phyloP scores from a whole-genome alignment of 129 eudicot species.

The Flaveria linearis region DNA sequence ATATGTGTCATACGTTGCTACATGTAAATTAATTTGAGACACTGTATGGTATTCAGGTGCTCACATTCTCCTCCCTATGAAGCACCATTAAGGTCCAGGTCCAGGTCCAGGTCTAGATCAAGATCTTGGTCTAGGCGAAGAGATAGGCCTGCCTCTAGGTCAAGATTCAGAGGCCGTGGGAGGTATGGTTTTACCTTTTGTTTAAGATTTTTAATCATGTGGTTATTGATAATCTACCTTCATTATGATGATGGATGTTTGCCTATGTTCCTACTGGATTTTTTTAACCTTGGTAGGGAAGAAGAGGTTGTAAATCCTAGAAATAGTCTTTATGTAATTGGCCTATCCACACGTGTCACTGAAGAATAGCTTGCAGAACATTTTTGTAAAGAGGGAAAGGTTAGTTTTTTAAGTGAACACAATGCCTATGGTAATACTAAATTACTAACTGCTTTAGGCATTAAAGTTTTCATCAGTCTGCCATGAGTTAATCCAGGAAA shows the following conservation, averaged over 20 bases:
- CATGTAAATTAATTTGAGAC: neutral
- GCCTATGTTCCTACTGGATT: neutral
- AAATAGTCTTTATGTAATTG: constrained; percentile 91
- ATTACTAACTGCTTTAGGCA: neutral
- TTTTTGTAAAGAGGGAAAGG: constrained; percentile 94
- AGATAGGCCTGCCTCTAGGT: constrained; percentile 60
- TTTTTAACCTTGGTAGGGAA: constrained; percentile 41
- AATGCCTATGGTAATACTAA: neutral
- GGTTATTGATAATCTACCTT: neutral
- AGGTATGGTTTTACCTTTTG: constrained; percentile 45
- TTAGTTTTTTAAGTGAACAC: constrained; percentile 26
- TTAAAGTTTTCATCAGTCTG: neutral
- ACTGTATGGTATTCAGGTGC: constrained; percentile 42
- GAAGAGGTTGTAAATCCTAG: constrained; percentile 65
- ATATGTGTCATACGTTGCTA: too few relatives aligned
- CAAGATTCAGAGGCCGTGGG: constrained; percentile 79
- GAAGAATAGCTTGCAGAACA: constrained; percentile 88
- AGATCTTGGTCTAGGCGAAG: constrained; percentile 56
- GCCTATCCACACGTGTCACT: constrained; percentile 89
- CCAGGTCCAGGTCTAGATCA: constrained; percentile 71
- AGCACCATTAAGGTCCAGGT: constrained; percentile 61
- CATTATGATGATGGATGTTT: constrained; percentile 6
- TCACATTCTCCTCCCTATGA: constrained; percentile 76
- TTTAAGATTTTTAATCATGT: neutral
- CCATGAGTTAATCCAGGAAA: neutral